Percentiles rank a stretch among this genome's conserved stretches.
Conservation (phyloP, 2,329 filamentous ascomycete genomes). For the Sarocladiaceae sp. region DNA sequence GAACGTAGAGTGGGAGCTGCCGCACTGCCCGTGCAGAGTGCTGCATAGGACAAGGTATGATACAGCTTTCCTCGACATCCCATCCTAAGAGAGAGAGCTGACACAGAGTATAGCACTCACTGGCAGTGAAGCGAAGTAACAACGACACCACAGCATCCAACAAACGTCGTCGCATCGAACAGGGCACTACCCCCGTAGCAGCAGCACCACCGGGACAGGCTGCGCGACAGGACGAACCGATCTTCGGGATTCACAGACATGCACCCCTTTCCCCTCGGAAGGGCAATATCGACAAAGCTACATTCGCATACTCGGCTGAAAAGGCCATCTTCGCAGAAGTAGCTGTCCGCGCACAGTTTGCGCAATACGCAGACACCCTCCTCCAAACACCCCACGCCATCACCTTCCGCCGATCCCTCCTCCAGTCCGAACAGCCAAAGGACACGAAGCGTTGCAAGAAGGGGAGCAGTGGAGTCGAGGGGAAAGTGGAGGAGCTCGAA, state of each 20-base stretch:
- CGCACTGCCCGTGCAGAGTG: too few relatives aligned
- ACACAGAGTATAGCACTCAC: neutral
- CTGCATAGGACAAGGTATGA: too few relatives aligned
- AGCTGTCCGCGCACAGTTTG: neutral
- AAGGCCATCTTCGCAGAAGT: neutral
- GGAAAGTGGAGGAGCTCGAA: conserved; percentile 7
- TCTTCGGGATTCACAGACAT: neutral
- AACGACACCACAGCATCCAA: neutral
- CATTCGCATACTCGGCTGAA: neutral
- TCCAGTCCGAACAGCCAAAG: neutral
- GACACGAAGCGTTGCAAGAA: neutral
- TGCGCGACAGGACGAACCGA: neutral
- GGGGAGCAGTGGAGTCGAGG: neutral
- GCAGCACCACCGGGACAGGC: neutral
- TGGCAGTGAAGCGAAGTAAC: neutral
- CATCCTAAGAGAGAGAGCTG: too few relatives aligned
- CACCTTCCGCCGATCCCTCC: neutral
- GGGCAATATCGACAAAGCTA: neutral
- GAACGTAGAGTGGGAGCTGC: too few relatives aligned
- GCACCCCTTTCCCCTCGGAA: neutral
- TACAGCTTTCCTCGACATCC: too few relatives aligned
- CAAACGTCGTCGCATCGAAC: neutral
- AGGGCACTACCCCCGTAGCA: neutral
- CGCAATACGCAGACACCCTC: neutral
- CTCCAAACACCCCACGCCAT: neutral